Conservation (phyloP, 1,284 basidiomycete species). For the Trametes polyzona region DNA sequence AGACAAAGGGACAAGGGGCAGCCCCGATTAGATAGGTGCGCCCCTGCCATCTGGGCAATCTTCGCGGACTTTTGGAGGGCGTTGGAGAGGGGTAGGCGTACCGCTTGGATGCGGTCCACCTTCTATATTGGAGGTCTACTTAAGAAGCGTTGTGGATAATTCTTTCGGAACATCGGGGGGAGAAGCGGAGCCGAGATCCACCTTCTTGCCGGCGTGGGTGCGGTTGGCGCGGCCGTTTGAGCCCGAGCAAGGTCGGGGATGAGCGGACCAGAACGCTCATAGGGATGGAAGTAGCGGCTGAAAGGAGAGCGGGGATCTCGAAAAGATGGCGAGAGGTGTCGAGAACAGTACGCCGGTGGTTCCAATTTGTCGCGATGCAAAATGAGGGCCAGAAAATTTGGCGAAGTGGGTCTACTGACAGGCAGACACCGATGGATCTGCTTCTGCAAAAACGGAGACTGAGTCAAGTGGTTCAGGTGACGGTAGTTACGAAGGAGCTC, state of each 20-base stretch:
- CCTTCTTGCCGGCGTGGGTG: not conserved
- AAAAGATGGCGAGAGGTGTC: not conserved
- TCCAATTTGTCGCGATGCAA: not conserved
- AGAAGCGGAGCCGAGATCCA: not conserved
- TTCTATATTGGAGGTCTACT: too few relatives aligned
- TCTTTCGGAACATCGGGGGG: not conserved
- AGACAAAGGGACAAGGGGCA: too few relatives aligned
- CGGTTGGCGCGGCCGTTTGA: not conserved
- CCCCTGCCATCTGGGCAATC: not conserved
- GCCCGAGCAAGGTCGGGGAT: not conserved
- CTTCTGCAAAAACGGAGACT: not conserved
- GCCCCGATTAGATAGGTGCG: not conserved
- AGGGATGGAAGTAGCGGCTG: conserved; percentile 11
- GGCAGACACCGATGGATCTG: too few relatives aligned
- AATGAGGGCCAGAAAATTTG: not conserved
- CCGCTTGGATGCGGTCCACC: too few relatives aligned
- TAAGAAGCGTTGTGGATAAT: not conserved
- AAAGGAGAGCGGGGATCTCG: not conserved
- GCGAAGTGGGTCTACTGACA: not conserved
- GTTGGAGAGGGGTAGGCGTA: too few relatives aligned
- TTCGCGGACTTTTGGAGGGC: not conserved
- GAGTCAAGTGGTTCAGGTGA: too few relatives aligned
- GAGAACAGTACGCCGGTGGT: not conserved
- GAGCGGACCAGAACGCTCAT: not conserved
- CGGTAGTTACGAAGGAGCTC: too few relatives aligned